phyloP scores from a whole-genome alignment of 2,329 filamentous ascomycete genomes.

The Dendrostoma leiphaemia region DNA sequence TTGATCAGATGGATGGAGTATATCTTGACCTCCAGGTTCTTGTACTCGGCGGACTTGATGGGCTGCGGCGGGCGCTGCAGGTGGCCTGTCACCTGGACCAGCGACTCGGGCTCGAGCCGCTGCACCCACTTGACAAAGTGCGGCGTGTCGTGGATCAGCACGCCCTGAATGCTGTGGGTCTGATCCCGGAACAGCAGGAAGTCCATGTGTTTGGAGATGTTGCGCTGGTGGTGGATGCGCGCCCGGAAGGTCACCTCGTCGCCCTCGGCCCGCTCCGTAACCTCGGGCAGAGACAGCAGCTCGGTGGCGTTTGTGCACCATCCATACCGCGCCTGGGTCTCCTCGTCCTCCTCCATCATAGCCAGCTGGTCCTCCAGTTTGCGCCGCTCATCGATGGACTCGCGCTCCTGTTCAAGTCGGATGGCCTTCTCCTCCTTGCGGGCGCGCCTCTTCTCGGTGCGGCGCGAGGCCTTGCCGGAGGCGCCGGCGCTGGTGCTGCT shows the following conservation, averaged over 20 bases:
- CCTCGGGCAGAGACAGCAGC: conserved; percentile 39
- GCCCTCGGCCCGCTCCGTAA: conserved; percentile 52
- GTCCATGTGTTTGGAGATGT: conserved; percentile 77
- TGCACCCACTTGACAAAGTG: conserved; percentile 83
- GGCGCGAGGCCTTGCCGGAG: conserved; percentile 9
- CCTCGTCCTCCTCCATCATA: conserved; percentile 26
- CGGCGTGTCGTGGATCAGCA: conserved; percentile 54
- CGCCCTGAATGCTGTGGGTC: conserved; percentile 79
- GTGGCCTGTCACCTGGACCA: conserved; percentile 73
- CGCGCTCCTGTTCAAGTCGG: conserved; percentile 19
- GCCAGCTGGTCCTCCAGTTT: conserved; percentile 33
- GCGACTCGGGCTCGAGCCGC: conserved; percentile 73
- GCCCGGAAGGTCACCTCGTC: conserved; percentile 66
- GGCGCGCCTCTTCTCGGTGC: conserved; percentile 30
- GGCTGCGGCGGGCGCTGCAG: conserved; percentile 72
- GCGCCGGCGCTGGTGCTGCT: conserved; percentile 6
- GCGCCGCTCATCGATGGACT: conserved; percentile 30
- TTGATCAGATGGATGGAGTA: conserved; percentile 51
- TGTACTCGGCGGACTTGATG: conserved; percentile 72
- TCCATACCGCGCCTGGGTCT: conserved; percentile 30
- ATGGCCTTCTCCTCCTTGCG: conserved; percentile 28
- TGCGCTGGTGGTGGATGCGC: conserved; percentile 74
- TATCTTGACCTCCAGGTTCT: conserved; percentile 74
- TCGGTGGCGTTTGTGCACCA: conserved; percentile 26
- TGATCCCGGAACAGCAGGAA: conserved; percentile 87